Evolutionary conservation across 176 grass and related monocot genomes (phyloP).

Genomic region (Zoysia pacifica): DNA sequence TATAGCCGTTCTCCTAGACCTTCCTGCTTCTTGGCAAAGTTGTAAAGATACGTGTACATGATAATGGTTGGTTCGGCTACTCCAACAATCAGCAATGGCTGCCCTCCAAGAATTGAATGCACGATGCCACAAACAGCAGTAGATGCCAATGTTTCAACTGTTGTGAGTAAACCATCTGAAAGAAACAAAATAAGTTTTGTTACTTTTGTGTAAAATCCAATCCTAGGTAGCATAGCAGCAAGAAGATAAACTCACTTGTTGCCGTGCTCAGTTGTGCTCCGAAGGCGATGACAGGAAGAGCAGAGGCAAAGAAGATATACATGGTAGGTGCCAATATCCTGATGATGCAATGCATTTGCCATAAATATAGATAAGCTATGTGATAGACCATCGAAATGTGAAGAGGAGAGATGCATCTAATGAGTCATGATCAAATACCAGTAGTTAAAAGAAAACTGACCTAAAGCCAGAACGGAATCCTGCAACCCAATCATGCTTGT

Average conservation of each 20-base stretch:
- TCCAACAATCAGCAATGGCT: conserved; percentile 87
- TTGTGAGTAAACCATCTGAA: conserved; percentile 72
- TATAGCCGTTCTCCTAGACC: conserved; percentile 61
- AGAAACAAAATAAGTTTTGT: neutral
- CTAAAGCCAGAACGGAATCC: conserved; percentile 60
- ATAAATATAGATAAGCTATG: conserved; percentile 26
- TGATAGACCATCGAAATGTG: neutral
- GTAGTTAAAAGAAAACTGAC: conserved; percentile 32
- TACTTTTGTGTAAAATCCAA: neutral
- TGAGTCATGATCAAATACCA: neutral
- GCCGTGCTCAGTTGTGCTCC: conserved; percentile 79
- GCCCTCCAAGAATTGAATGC: conserved; percentile 85
- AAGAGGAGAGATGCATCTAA: neutral
- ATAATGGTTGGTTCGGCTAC: conserved; percentile 94
- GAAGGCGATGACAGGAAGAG: conserved; percentile 87
- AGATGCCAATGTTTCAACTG: conserved; percentile 87
- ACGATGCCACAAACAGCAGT: conserved; percentile 89
- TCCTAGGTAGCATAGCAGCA: neutral
- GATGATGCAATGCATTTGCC: conserved; percentile 38
- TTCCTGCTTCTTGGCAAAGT: conserved; percentile 62
- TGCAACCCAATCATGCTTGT: conserved; percentile 75
- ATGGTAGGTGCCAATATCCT: conserved; percentile 93
- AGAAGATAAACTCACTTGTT: conserved; percentile 43
- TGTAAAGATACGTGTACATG: conserved; percentile 95
- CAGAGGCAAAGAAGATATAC: conserved; percentile 94